A percentile compares a stretch with the other conserved stretches of the same genome.
phyloP scores from a whole-genome alignment of 495 filamentous ascomycete genomes.

The Lichenothelia convexa region DNA sequence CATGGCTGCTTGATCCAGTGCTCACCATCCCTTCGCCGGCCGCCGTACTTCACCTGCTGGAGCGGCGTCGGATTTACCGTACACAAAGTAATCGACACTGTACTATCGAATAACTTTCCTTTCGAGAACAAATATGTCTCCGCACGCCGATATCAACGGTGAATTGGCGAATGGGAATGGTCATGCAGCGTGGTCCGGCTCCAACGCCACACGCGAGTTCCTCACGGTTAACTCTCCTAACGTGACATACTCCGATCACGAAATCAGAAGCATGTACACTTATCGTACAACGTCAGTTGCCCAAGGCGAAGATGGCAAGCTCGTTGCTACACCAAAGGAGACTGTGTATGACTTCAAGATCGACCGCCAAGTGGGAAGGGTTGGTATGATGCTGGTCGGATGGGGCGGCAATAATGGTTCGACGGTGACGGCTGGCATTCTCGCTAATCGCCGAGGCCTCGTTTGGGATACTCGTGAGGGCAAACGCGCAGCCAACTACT shows the following conservation, averaged over 20 bases:
- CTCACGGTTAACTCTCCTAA: slow-evolving; percentile 86
- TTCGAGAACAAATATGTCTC: slow-evolving; percentile 51
- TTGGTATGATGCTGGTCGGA: slow-evolving; percentile 93
- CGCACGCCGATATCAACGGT: slow-evolving; percentile 66
- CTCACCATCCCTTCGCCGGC: slow-evolving; percentile 96
- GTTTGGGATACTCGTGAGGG: slow-evolving; percentile 90
- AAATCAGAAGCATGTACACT: slow-evolving; percentile 87
- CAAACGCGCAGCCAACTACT: slow-evolving; percentile 75
- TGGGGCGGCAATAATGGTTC: slow-evolving; percentile 98
- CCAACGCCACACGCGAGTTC: slow-evolving; percentile 30
- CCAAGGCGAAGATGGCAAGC: slow-evolving; percentile 52
- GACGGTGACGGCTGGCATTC: slow-evolving; percentile 91
- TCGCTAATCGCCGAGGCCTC: slow-evolving; percentile 78
- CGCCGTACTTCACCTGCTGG: slow-evolving; percentile 82
- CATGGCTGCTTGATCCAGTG: slow-evolving; percentile 23
- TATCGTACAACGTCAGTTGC: slow-evolving; percentile 83
- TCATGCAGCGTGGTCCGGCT: slow-evolving; percentile 16
- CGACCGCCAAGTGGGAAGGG: slow-evolving; percentile 80
- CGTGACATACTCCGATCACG: slow-evolving; percentile 70
- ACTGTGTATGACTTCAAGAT: slow-evolving; percentile 94
- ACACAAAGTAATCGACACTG: slow-evolving; percentile 46
- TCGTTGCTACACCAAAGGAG: slow-evolving; percentile 72
- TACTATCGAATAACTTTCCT: slow-evolving; percentile 15
- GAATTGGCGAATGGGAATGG: slow-evolving; percentile 57
- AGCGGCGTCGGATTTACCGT: slow-evolving; percentile 63